Evolutionary conservation across 2,329 filamentous ascomycete species (phyloP), one percentile per base, ranked within the genome.

Genomic region (Sporothrix pallida): DNA sequence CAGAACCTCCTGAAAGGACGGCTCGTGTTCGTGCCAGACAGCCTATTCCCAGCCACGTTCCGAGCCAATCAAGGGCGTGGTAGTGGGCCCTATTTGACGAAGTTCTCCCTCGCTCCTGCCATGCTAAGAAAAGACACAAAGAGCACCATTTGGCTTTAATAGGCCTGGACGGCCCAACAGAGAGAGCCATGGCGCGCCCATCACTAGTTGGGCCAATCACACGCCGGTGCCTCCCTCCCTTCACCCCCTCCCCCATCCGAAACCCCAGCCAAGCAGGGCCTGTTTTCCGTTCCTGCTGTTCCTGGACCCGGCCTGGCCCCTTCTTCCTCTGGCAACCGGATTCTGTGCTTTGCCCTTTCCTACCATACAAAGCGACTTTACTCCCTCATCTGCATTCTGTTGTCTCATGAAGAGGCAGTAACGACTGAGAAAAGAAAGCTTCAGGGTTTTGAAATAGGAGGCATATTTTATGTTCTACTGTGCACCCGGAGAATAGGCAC

Each of bases 181-280:
- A 23, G 15, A 23, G 54, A 58, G 54, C 56, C 26, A 60, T 60
- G 42, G 62, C 44, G 58, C n/a, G 58, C 62, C 42, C 62, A 26
- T 65, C 62, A 67, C 5, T 13, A 44, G 31, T 26, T 48, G 58
- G n/a, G 31, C 76, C 75, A 76, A 77, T 78, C 56, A 54, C 58
- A 74, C 26, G 6, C 20, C 13, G 12, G 2, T 3, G 48, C 60
- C 52, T 4, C 72, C 73, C 69, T 20, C 70, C 72, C 31, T 42
- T 60, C 31, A 20, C 12, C 70, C 73, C 74, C 75, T 74, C 72
- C 73, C 74, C 75, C 72, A 73, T 76, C 73, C 76, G 77, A 77
- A 77, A 77, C 75, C 71, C 73, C 70, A 75, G 74, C 73, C 74
- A 72, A 71, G 73, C 20, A 12, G 17, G 17, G n/a, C 10, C 23